phyloP scores from a whole-genome alignment of 192 early-diverging fungal species.

The Spizellomyces punctatus region DNA sequence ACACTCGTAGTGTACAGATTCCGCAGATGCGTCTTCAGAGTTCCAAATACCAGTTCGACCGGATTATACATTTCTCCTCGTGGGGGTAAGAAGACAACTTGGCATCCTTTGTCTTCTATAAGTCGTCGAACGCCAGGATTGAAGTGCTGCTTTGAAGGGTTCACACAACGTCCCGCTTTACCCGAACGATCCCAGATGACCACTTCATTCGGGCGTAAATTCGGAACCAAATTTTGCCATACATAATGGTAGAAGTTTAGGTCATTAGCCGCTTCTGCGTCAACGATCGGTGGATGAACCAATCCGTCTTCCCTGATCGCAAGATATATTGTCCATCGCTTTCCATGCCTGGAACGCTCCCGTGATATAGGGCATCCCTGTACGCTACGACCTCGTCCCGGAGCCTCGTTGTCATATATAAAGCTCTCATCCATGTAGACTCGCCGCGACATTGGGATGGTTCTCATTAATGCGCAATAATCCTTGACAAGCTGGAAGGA shows the following conservation, averaged over 20 bases:
- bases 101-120: conserved; percentile 3
- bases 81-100: background rate
- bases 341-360: background rate
- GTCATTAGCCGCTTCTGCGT: conserved; percentile 2
- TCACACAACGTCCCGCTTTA: conserved; percentile 3
- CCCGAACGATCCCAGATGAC: conserved; percentile 1
- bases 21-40: conserved; percentile 14
- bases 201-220: conserved; percentile 10
- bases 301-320: background rate
- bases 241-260: conserved; percentile 9
- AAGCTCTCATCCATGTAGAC: conserved; percentile 6
- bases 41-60: conserved; percentile 6
- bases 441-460: background rate
- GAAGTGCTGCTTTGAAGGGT: background rate
- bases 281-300: conserved; percentile 11
- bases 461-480: background rate
- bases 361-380: too few relatives aligned
- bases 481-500: conserved; percentile 6
- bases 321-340: background rate
- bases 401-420: conserved; percentile 3
- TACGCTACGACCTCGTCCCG: conserved; percentile 8
- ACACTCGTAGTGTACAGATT: conserved; percentile 8
- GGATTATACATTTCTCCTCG: conserved; percentile 4
- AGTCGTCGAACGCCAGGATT: background rate
- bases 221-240: background rate